Evolutionary conservation across 345 rosid genomes (phyloP).

Genomic region (Sisymbrium irio): DNA sequence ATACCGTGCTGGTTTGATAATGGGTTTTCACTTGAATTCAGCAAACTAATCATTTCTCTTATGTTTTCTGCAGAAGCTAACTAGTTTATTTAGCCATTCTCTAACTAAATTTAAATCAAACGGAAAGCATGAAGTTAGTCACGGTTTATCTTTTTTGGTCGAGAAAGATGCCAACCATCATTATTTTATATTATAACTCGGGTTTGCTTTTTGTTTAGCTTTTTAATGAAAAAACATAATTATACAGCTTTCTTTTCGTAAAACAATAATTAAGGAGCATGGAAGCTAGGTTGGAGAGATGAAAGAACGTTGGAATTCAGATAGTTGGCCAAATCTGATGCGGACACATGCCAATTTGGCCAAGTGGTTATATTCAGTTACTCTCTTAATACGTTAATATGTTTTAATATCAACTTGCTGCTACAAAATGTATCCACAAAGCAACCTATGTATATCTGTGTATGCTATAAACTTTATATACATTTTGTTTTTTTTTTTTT

Average conservation of each 20-base stretch:
- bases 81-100: neutral
- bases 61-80: neutral
- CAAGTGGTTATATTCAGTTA: constrained; percentile 23
- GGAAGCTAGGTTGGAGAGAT: constrained; percentile 24
- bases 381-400: constrained; percentile 6
- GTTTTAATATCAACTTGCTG: constrained; percentile 27
- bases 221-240: neutral
- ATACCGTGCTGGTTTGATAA: neutral
- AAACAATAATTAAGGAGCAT: constrained; percentile 32
- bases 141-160: constrained; percentile 12
- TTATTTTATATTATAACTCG: neutral
- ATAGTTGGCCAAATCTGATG: constrained; percentile 36
- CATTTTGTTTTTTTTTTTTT: neutral
- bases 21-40: neutral
- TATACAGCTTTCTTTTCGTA: constrained; percentile 26
- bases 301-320: constrained; percentile 17
- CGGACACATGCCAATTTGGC: constrained; percentile 38
- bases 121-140: neutral
- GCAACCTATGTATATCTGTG: constrained; percentile 10
- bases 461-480: neutral
- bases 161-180: constrained; percentile 16
- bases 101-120: neutral
- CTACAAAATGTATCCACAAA: constrained; percentile 8
- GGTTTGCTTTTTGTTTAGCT: constrained; percentile 2
- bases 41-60: neutral